Evolutionary conservation across 2,329 filamentous ascomycete genomes (phyloP).

Genomic region (Furcasterigmium furcatum): DNA sequence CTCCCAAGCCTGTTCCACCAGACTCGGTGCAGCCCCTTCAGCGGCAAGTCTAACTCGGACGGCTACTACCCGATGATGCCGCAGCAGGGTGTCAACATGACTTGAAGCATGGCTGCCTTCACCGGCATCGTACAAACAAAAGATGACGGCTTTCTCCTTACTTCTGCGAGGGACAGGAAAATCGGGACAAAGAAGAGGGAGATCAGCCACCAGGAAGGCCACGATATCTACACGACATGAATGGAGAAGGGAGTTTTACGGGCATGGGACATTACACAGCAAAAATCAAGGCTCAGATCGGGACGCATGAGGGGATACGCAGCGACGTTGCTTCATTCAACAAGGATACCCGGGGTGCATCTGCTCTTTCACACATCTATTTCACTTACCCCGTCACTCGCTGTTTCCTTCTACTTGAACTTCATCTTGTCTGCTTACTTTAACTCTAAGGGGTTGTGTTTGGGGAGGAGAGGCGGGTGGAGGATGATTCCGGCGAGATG

Average conservation of each 20-base stretch:
- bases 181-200: no score
- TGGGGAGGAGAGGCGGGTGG: background rate
- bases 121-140: no score
- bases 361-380: background rate
- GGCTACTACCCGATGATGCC: conserved; percentile 52
- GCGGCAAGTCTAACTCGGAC: conserved; percentile 47
- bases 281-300: background rate
- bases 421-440: background rate
- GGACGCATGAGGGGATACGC: background rate
- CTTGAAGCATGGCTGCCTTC: conserved; percentile 14
- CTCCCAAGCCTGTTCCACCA: conserved; percentile 44
- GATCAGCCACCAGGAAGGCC: no score
- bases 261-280: background rate
- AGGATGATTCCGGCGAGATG: background rate
- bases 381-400: background rate
- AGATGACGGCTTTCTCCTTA: no score
- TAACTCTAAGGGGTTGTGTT: no score
- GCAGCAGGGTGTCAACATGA: conserved; percentile 44
- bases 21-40: conserved; percentile 44
- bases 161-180: no score
- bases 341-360: conserved; percentile 3
- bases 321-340: background rate
- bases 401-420: background rate
- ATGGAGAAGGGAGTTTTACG: no score
- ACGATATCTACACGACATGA: no score